Conservation (phyloP, 495 filamentous ascomycete species). For the Penicillium macrosclerotiorum region DNA sequence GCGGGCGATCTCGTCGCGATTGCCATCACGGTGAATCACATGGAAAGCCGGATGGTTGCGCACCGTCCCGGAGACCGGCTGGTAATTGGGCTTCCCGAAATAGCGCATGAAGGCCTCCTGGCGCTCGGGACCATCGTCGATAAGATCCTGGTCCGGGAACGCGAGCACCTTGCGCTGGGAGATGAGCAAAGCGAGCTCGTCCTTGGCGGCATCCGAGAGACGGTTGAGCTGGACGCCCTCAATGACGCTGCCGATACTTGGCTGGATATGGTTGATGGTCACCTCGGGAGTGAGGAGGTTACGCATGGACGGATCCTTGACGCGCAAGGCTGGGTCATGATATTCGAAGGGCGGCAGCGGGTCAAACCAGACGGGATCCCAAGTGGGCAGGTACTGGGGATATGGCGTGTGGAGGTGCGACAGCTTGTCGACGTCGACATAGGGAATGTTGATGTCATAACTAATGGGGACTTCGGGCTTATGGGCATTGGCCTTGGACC, state of each 20-base stretch:
- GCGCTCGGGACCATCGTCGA: conserved; percentile 62
- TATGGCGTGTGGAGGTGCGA: conserved; percentile 49
- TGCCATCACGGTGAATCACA: conserved; percentile 59
- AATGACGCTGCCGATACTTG: conserved; percentile 69
- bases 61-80: conserved; percentile 55
- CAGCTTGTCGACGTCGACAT: conserved; percentile 43
- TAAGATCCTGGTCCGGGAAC: conserved; percentile 70
- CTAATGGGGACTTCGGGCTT: conserved; percentile 45
- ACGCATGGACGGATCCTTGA: conserved; percentile 54
- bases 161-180: conserved; percentile 75
- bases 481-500: conserved; percentile 31
- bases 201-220: conserved; percentile 67
- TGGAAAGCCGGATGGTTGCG: conserved; percentile 56
- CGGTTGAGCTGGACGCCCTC: conserved; percentile 69
- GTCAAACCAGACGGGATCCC: conserved; percentile 61
- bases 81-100: conserved; percentile 60
- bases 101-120: conserved; percentile 58
- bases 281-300: conserved; percentile 51
- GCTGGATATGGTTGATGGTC: conserved; percentile 61
- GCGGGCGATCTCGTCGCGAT: conserved; percentile 52
- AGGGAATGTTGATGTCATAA: conserved; percentile 59
- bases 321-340: conserved; percentile 54
- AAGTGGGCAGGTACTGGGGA: conserved; percentile 60
- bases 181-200: conserved; percentile 75
- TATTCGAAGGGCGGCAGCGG: conserved; percentile 59